Evolutionary conservation across 1,284 basidiomycete genomes (phyloP), one percentile per base, ranked within the genome.

Genomic region (Microbotryum intermedium): DNA sequence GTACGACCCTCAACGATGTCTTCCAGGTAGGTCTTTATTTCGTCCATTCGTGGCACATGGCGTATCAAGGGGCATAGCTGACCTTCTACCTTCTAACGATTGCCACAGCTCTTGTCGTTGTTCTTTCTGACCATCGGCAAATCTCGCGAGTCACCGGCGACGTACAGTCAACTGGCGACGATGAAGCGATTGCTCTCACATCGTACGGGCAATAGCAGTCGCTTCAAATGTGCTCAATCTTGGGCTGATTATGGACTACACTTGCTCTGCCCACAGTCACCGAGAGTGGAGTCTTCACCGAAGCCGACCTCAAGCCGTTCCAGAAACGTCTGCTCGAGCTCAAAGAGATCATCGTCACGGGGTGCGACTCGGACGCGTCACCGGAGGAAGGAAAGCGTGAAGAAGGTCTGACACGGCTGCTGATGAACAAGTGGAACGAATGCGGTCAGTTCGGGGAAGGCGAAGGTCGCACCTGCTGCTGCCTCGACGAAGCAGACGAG

Each of bases 221-320:
- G 6, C 16, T n/a, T 49, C 16, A 53, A 20, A 57, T 57, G 60
- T 16, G 34, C 34, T 39, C 34, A 39, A 39, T 39, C 34, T 18
- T 39, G 34, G 34, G 90, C 88, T 92, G 90, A 86, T 94, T 46
- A 81, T 95, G 53, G 84, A 84, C 71, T 88, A 92, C 73, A 88
- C 93, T 86, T 39, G 34, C 34, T 39, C 34, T 39, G 34, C 10
- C 5, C 18, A n/a, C 44, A 66, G 64, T 68, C 16, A 87, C 91
- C 74, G 92, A 97, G 74, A 91, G 88, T 0, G 87, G 87, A 8
- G 84, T 90, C 44, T 97, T 94, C 76, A 95, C 90, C 65, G 89
- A 92, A 73, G 78, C 84, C 30, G 90, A 94, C 76, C 83, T 95
- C 47, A 80, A 80, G 26, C 90, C 92, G 3, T 95, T 94, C 76